Evolutionary conservation across 352 stramenopile genomes (phyloP).

Genomic region (Phytopythium vexans): DNA sequence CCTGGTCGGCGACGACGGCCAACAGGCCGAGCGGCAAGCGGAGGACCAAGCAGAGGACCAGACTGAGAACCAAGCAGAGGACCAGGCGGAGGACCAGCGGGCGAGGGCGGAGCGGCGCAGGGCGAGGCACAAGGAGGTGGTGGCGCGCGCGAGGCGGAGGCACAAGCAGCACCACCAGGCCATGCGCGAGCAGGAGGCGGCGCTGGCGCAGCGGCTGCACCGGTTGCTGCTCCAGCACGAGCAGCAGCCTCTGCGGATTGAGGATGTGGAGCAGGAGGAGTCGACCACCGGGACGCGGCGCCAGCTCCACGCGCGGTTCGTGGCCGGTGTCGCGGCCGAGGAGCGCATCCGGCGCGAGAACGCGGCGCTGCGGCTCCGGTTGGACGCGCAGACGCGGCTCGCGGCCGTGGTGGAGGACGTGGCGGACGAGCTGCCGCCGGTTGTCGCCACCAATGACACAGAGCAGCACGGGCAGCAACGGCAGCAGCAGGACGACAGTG

Average conservation of each 20-base stretch:
- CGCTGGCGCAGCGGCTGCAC: conserved; percentile 19
- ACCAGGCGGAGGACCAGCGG: conserved; percentile 3
- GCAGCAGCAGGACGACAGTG: not conserved
- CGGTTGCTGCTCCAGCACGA: conserved; percentile 15
- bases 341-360: conserved; percentile 38
- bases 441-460: not conserved
- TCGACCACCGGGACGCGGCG: conserved; percentile 2
- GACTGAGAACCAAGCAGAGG: not conserved
- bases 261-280: not conserved
- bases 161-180: conserved; percentile 19
- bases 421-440: conserved; percentile 3
- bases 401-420: conserved; percentile 7
- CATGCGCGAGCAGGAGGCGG: conserved; percentile 25
- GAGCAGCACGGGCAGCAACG: not conserved
- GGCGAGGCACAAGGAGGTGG: conserved; percentile 30
- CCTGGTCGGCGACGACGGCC: not conserved
- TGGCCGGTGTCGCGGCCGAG: conserved; percentile 23
- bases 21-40: not conserved
- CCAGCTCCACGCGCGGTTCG: conserved; percentile 15
- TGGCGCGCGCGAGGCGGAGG: conserved; percentile 26
- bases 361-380: conserved; percentile 22
- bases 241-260: not conserved
- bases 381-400: conserved; percentile 22
- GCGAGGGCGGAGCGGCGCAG: conserved; percentile 23
- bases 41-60: not conserved